A percentile compares a stretch with the other conserved stretches of the same genome.
These are phyloP conservation scores for Leccinum truebloodii DNA, from an alignment of 768 basidiomycete species.

Conservation along the genomic window DNA sequence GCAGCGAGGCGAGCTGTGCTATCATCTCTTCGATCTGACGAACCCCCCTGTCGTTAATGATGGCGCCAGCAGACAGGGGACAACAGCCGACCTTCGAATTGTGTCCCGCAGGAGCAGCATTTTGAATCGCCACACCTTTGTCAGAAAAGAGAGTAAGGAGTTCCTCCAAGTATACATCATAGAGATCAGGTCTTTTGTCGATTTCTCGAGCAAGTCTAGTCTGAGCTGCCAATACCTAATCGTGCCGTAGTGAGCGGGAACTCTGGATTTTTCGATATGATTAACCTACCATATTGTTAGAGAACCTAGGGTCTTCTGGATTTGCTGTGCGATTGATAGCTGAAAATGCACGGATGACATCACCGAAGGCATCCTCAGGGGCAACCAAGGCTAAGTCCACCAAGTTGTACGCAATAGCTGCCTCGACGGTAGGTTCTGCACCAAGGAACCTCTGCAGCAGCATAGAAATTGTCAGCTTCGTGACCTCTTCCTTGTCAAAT, in stretches of 20 bases:
- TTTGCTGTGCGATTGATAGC: slow-evolving; percentile 83
- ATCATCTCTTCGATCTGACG: slow-evolving; percentile 77
- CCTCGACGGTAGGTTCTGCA: slow-evolving; percentile 86
- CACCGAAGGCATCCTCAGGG: slow-evolving; percentile 72
- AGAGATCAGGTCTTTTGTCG: slow-evolving; percentile 70
- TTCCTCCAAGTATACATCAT: slow-evolving; percentile 80
- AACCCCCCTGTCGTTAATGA: slow-evolving; percentile 7
- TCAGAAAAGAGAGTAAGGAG: slow-evolving; percentile 84
- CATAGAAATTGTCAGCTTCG: slow-evolving; percentile 89
- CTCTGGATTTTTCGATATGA: background rate
- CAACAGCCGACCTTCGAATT: slow-evolving; percentile 56
- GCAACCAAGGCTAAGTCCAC: slow-evolving; percentile 86
- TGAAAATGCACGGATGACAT: slow-evolving; percentile 85
- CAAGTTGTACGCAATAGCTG: slow-evolving; percentile 88
- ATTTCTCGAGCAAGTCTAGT: slow-evolving; percentile 86
- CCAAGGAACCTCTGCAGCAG: slow-evolving; percentile 82
- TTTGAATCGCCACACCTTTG: slow-evolving; percentile 90
- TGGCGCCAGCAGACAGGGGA: slow-evolving; percentile 6
- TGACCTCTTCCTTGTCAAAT: slow-evolving; percentile 85
- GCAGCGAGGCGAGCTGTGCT: slow-evolving; percentile 81
- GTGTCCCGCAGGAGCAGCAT: slow-evolving; percentile 64
- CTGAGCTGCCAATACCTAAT: slow-evolving; percentile 84
- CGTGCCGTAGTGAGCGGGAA: background rate
- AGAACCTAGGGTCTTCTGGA: slow-evolving; percentile 83
- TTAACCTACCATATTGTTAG: slow-evolving; percentile 78